Percentiles rank a stretch among this genome's conserved stretches.
These are phyloP conservation scores for Nemania sp. DNA, from an alignment of 2,329 filamentous ascomycete genomes.

Conservation along the genomic window DNA sequence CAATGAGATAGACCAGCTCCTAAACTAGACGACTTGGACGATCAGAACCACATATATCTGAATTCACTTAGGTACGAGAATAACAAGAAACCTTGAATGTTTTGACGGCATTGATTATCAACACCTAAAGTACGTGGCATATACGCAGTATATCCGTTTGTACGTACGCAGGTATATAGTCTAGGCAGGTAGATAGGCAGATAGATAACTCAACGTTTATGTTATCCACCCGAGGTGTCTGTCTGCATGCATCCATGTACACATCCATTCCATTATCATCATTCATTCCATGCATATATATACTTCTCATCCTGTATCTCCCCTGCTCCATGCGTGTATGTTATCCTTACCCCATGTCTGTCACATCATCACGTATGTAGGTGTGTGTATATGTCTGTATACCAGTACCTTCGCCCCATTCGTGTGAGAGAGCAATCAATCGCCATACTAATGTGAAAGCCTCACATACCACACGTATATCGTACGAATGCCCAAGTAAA, in stretches of 20 bases:
- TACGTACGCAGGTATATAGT: neutral
- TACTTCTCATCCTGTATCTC: conserved; percentile 2
- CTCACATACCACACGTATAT: conserved; percentile 12
- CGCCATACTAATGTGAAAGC: conserved; percentile 6
- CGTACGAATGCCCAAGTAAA: neutral
- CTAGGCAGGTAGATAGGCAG: neutral
- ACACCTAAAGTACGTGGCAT: neutral
- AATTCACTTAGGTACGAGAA: too few relatives aligned
- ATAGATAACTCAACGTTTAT: neutral
- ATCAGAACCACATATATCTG: too few relatives aligned
- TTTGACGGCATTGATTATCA: neutral
- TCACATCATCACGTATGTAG: neutral
- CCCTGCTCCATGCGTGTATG: conserved; percentile 7
- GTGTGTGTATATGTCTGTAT: neutral
- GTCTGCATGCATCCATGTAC: neutral
- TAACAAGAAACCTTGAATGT: neutral
- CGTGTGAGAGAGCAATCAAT: neutral
- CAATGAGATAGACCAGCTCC: too few relatives aligned
- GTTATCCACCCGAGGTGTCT: neutral
- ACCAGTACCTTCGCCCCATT: neutral
- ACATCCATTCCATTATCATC: conserved; percentile 1
- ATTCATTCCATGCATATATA: conserved; percentile 15
- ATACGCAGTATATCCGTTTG: neutral
- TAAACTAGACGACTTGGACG: too few relatives aligned
- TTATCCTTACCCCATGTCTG: conserved; percentile 5